Evolutionary conservation across 2,329 filamentous ascomycete species (phyloP).

Genomic region (Macroventuria anomochaeta): DNA sequence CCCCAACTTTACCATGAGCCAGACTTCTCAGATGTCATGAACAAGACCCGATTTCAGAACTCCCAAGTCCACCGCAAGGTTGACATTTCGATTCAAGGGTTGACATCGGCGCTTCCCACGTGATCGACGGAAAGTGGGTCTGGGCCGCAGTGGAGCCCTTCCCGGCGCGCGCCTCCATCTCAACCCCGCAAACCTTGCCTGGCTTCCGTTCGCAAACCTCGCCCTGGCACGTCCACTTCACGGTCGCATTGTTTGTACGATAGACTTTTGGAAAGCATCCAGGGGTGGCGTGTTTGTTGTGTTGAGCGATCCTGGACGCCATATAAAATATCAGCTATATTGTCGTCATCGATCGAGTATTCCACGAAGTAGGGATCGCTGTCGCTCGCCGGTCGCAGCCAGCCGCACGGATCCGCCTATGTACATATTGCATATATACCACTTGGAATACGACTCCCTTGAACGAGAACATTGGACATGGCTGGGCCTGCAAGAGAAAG

Average conservation of each 20-base stretch:
- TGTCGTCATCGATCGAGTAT: neutral
- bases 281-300: neutral
- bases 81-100: too few relatives aligned
- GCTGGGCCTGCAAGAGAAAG: neutral
- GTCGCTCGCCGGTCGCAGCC: neutral
- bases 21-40: too few relatives aligned
- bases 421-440: neutral
- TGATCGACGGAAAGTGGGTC: neutral
- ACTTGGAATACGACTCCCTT: neutral
- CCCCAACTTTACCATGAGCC: too few relatives aligned
- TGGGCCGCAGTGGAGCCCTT: conserved; percentile 3
- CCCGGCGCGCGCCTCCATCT: conserved; percentile 2
- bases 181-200: conserved; percentile 22
- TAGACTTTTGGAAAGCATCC: neutral
- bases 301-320: neutral
- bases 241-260: conserved; percentile 10
- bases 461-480: conserved; percentile 4
- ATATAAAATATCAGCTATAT: neutral
- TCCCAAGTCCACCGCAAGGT: too few relatives aligned
- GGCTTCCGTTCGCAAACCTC: neutral
- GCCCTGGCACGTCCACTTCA: conserved; percentile 1
- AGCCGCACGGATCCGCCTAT: neutral
- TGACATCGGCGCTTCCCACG: neutral
- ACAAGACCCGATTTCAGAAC: neutral
- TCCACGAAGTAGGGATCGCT: too few relatives aligned